Conservation (phyloP, 441 rosid species). For the Populus hybrid region DNA sequence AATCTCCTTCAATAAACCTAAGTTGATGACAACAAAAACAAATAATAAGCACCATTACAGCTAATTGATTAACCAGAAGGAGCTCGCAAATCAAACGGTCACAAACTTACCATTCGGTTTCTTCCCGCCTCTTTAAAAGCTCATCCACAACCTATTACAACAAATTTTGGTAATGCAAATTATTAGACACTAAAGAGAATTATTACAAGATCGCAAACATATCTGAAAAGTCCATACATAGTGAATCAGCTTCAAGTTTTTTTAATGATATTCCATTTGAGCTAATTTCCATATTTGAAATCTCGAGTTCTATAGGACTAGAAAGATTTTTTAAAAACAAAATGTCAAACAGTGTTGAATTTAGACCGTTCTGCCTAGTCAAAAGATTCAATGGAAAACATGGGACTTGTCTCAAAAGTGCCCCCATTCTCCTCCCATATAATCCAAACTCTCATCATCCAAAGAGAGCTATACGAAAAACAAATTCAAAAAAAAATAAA, state of each 20-base stretch:
- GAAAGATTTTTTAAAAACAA: too few species aligned
- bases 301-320: neutral
- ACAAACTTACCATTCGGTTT: constrained; percentile 52
- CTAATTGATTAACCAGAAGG: neutral
- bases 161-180: neutral
- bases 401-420: neutral
- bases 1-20: constrained; percentile 74
- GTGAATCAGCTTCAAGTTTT: neutral
- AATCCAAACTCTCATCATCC: neutral
- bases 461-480: neutral
- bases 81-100: neutral
- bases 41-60: neutral
- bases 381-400: neutral
- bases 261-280: neutral
- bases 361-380: neutral
- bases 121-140: constrained; percentile 67
- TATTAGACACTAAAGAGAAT: neutral
- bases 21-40: constrained; percentile 5
- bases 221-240: neutral
- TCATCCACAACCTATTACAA: constrained; percentile 54
- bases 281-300: neutral
- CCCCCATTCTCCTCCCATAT: neutral
- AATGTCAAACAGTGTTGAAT: neutral
- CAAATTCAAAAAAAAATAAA: too few species aligned
- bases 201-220: too few species aligned